A percentile compares a stretch with the other conserved stretches of the same genome.
These are phyloP conservation scores for Lachnellula cervina DNA, from an alignment of 2,329 filamentous ascomycete species.

Conservation along the genomic window DNA sequence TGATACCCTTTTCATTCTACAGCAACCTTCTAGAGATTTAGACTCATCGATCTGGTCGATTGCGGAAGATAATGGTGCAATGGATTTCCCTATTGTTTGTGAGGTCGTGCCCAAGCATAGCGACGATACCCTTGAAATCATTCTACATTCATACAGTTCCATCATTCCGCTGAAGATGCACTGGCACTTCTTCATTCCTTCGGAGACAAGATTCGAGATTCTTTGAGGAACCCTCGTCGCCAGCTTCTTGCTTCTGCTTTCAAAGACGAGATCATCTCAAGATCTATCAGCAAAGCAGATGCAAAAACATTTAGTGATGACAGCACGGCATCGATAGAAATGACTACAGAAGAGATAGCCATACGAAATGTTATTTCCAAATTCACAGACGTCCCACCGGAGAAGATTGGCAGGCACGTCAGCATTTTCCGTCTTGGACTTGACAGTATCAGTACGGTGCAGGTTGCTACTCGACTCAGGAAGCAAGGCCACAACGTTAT, in stretches of 20 bases:
- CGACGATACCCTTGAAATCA: conserved; percentile 50
- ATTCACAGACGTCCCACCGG: conserved; percentile 48
- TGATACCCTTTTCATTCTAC: conserved; percentile 75
- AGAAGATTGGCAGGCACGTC: conserved; percentile 52
- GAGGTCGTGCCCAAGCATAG: conserved; percentile 59
- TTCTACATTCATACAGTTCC: conserved; percentile 57
- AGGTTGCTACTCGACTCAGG: conserved; percentile 66
- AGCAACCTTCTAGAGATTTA: conserved; percentile 57
- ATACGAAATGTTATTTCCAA: conserved; percentile 40
- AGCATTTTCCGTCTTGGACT: conserved; percentile 86
- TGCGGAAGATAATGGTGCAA: conserved; percentile 53
- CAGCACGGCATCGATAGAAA: not conserved
- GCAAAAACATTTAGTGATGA: not conserved
- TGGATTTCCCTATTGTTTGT: conserved; percentile 75
- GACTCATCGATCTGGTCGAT: conserved; percentile 52
- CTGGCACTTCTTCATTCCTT: conserved; percentile 20
- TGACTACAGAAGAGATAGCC: conserved; percentile 35
- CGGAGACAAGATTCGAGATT: conserved; percentile 17
- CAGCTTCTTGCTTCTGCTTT: conserved; percentile 21
- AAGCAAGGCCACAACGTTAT: conserved; percentile 53
- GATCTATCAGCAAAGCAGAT: not conserved
- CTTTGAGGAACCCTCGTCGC: conserved; percentile 26
- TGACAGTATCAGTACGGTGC: conserved; percentile 83
- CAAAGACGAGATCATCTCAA: conserved; percentile 20
- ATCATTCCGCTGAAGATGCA: conserved; percentile 25